Evolutionary conservation across 352 stramenopile genomes (phyloP), one percentile per base, ranked within the genome.

Genomic region (Pythium biforme): DNA sequence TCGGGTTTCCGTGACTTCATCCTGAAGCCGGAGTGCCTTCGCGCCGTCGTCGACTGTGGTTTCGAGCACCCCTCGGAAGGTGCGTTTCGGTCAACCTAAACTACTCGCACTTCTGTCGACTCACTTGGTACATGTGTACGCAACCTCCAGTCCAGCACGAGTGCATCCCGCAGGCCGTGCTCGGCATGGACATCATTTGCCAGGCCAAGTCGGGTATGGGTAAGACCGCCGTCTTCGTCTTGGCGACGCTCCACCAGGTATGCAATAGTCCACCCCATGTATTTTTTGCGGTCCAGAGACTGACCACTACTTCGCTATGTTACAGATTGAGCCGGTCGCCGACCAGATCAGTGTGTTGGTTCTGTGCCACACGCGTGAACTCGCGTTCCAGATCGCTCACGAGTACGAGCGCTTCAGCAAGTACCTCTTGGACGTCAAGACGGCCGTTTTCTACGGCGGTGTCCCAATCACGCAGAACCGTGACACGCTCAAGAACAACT

Each of bases 191-290:
- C 77, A 98, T 99, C 66, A 97, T 99, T 80, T 99, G 97, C 81
- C 98, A 99, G 78, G 97, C 98, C 62, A 99, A 99, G 89, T 99
- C 95, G 41, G 98, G 98, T 81, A 99, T 99, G 97, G 98, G 98
- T 66, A 99, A 99, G 85, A 99, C 98, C 0, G 98, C 98, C 47
- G 98, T 99, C 34, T 99, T 99, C 73, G 97, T 99, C 7, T 79
- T 99, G 48, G 95, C 98, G 20, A 99, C 97, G 4, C 84, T 99
- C 46, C 97, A 99, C 78, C 97, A 99, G 86, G 92, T 99, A 75
- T 10, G 56, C 15, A 19, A n/a, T n/a, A n/a, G n/a, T 43, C 37
- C 37, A 3, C 37, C 37, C 9, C 37, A 43, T 17, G 6, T 43
- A 19, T 43, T n/a, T 12, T 20, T 4, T 14, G 37, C n/a, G 8